Evolutionary conservation across 768 basidiomycete genomes (phyloP).

Genomic region (Lentinula guzmanii): DNA sequence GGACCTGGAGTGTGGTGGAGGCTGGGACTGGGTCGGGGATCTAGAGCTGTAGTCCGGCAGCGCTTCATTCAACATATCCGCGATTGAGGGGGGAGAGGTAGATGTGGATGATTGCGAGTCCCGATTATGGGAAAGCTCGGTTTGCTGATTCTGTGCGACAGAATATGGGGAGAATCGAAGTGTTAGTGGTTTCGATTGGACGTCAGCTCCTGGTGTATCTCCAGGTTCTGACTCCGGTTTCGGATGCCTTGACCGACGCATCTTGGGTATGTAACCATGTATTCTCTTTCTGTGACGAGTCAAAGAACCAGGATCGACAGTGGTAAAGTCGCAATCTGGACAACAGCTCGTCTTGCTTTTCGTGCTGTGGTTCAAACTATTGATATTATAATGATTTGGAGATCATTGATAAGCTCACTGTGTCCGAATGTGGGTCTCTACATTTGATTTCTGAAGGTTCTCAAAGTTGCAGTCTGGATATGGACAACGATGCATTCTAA

Average conservation of each 20-base stretch:
- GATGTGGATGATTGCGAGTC: neutral
- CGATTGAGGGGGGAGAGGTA: neutral
- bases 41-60: neutral
- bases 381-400: neutral
- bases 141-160: neutral
- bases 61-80: neutral
- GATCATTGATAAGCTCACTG: slow-evolving; percentile 17
- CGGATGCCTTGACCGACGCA: slow-evolving; percentile 4
- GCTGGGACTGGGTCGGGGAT: neutral
- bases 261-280: slow-evolving; percentile 15
- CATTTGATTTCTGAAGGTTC: slow-evolving; percentile 17
- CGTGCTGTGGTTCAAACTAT: slow-evolving; percentile 7
- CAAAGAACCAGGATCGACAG: slow-evolving; percentile 16
- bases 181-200: neutral
- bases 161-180: neutral
- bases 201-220: neutral
- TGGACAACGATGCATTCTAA: slow-evolving; percentile 17
- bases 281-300: slow-evolving; percentile 14
- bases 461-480: slow-evolving; percentile 11
- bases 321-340: slow-evolving; percentile 12
- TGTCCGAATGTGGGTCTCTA: slow-evolving; percentile 15
- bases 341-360: slow-evolving; percentile 11
- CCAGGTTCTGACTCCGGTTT: neutral
- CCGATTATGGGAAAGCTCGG: neutral
- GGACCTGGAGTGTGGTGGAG: neutral